A percentile compares a stretch with the other conserved stretches of the same genome.
Evolutionary conservation across 805 yeast genomes (phyloP).

Genomic region (Saturnispora besseyi): DNA sequence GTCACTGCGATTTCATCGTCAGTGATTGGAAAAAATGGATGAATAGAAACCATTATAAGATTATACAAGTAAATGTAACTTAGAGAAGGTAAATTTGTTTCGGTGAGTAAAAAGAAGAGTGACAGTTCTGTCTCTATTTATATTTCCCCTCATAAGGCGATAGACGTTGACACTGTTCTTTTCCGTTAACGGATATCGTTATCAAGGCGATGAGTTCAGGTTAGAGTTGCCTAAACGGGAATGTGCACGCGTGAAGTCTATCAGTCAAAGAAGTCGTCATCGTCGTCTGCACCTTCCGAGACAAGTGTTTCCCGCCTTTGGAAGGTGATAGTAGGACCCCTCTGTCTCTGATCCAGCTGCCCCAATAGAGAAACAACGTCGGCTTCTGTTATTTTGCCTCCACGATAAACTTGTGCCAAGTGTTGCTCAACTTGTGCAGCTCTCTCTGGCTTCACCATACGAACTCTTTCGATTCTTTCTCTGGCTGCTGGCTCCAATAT

Average conservation of each 20-base stretch:
- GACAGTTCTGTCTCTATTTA: not conserved
- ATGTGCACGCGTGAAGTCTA: conserved; percentile 1
- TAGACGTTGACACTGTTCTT: not conserved
- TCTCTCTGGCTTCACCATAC: conserved; percentile 85
- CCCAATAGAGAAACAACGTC: conserved; percentile 79
- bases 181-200: not conserved
- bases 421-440: conserved; percentile 83
- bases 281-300: conserved; percentile 21
- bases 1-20: conserved; percentile 52
- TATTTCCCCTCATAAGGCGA: not conserved
- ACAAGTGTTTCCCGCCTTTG: conserved; percentile 49
- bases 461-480: conserved; percentile 77
- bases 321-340: conserved; percentile 49
- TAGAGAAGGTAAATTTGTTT: no score
- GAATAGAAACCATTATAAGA: conserved; percentile 12
- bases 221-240: conserved; percentile 6
- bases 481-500: conserved; percentile 76
- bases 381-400: conserved; percentile 76
- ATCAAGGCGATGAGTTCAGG: not conserved
- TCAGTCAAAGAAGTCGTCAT: conserved; percentile 26
- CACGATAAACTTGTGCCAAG: conserved; percentile 57
- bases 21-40: conserved; percentile 32
- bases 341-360: conserved; percentile 67
- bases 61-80: not conserved
- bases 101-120: not conserved